A percentile compares a stretch with the other conserved stretches of the same genome.
Conservation (phyloP, 805 yeast species). For the Lipomyces chichibuensis region DNA sequence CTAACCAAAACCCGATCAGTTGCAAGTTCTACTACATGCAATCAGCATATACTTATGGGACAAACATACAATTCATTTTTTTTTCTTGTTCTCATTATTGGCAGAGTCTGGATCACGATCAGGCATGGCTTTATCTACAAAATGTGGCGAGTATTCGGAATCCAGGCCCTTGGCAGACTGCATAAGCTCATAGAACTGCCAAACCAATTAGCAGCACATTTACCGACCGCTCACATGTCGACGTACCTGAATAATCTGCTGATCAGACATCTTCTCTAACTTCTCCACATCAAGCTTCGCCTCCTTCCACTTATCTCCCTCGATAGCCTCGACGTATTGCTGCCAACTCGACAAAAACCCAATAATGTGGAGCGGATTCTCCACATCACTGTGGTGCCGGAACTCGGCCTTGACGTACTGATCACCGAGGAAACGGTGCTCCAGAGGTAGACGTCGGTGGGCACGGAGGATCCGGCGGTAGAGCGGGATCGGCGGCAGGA, state of each 20-base stretch:
- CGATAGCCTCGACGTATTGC: slow-evolving; percentile 46
- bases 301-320: slow-evolving; percentile 63
- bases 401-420: slow-evolving; percentile 88
- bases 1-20: no score
- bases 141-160: slow-evolving; percentile 41
- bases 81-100: slow-evolving; percentile 1
- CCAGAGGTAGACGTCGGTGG: slow-evolving; percentile 68
- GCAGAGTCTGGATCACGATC: background rate
- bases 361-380: slow-evolving; percentile 89
- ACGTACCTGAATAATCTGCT: slow-evolving; percentile 76
- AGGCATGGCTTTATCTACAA: background rate
- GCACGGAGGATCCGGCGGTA: slow-evolving; percentile 83
- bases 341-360: slow-evolving; percentile 97
- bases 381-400: slow-evolving; percentile 75
- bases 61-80: background rate
- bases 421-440: slow-evolving; percentile 82
- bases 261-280: slow-evolving; percentile 83
- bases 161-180: slow-evolving; percentile 47
- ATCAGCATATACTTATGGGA: no score
- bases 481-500: slow-evolving; percentile 79
- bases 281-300: slow-evolving; percentile 64
- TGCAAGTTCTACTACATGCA: no score
- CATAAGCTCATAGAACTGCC: slow-evolving; percentile 50
- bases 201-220: background rate
- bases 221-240: slow-evolving; percentile 4